phyloP scores from a whole-genome alignment of 495 filamentous ascomycete species.

The Trichoderma parareesei region DNA sequence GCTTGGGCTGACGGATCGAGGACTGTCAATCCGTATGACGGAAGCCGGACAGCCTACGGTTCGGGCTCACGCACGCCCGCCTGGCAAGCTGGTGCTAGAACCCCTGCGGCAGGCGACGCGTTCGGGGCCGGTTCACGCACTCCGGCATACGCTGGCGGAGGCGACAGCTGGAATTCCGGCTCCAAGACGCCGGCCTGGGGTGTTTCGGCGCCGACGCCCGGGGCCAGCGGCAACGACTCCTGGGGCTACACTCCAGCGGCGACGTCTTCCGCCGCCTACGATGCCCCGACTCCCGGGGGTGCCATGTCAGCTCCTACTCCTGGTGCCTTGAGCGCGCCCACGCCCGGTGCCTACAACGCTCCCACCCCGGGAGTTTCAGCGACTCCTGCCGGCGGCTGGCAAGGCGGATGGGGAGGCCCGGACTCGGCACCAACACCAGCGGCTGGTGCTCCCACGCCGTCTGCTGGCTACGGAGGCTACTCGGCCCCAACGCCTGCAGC shows the following conservation, averaged over 20 bases:
- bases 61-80: constrained; percentile 41
- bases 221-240: constrained; percentile 38
- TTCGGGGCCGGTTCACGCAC: constrained; percentile 68
- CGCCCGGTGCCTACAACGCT: constrained; percentile 55
- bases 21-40: constrained; percentile 75
- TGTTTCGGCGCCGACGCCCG: constrained; percentile 46
- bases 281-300: constrained; percentile 74
- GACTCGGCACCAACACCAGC: constrained; percentile 57
- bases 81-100: constrained; percentile 46
- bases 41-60: constrained; percentile 64
- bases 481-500: constrained; percentile 68
- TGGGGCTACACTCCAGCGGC: constrained; percentile 45
- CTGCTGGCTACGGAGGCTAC: constrained; percentile 43
- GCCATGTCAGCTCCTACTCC: constrained; percentile 52
- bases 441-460: constrained; percentile 53
- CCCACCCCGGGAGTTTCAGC: constrained; percentile 50
- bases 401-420: constrained; percentile 25
- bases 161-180: constrained; percentile 63
- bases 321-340: constrained; percentile 42
- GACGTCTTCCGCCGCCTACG: constrained; percentile 58
- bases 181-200: constrained; percentile 71
- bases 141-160: constrained; percentile 45
- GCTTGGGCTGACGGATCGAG: constrained; percentile 71
- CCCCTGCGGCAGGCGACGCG: constrained; percentile 52
- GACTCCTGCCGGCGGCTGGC: constrained; percentile 47